Conservation (phyloP, 2,329 filamentous ascomycete genomes). For the Cercospora citrullina region DNA sequence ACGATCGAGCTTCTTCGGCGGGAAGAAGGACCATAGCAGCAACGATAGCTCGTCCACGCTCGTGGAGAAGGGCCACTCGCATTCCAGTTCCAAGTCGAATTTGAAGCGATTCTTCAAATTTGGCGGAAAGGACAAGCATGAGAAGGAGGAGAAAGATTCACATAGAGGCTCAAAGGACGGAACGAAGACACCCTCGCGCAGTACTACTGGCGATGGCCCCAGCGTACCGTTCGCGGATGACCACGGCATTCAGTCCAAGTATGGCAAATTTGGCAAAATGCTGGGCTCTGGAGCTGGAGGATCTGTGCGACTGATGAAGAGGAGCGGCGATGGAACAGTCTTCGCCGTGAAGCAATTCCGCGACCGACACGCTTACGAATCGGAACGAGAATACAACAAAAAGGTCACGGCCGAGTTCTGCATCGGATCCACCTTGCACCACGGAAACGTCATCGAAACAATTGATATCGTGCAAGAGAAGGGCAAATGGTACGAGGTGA, state of each 20-base stretch:
- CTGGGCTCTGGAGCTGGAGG: conserved; percentile 92
- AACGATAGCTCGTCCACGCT: conserved; percentile 43
- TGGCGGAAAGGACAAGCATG: conserved; percentile 65
- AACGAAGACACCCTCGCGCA: conserved; percentile 28
- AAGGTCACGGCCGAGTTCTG: conserved; percentile 98
- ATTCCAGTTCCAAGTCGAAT: conserved; percentile 79
- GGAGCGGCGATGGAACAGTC: conserved; percentile 85
- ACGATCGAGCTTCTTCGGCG: conserved; percentile 56
- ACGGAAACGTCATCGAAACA: conserved; percentile 97
- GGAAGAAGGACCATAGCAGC: conserved; percentile 54
- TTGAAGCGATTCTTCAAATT: conserved; percentile 91
- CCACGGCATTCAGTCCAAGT: conserved; percentile 84
- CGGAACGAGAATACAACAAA: conserved; percentile 93
- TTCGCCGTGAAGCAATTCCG: conserved; percentile 98
- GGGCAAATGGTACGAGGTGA: conserved; percentile 94
- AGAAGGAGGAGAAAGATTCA: conserved; percentile 50
- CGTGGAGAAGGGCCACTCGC: conserved; percentile 42
- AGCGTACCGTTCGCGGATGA: conserved; percentile 88
- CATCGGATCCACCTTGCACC: conserved; percentile 92
- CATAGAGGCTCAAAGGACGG: conserved; percentile 30
- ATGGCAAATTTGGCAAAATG: conserved; percentile 93
- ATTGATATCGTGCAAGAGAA: conserved; percentile 95
- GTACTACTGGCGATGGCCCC: conserved; percentile 38
- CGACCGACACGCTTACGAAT: conserved; percentile 87
- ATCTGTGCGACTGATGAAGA: conserved; percentile 90